Evolutionary conservation across 805 yeast genomes (phyloP), one percentile per base, ranked within the genome.

Genomic region (Kuraishia piskuri): DNA sequence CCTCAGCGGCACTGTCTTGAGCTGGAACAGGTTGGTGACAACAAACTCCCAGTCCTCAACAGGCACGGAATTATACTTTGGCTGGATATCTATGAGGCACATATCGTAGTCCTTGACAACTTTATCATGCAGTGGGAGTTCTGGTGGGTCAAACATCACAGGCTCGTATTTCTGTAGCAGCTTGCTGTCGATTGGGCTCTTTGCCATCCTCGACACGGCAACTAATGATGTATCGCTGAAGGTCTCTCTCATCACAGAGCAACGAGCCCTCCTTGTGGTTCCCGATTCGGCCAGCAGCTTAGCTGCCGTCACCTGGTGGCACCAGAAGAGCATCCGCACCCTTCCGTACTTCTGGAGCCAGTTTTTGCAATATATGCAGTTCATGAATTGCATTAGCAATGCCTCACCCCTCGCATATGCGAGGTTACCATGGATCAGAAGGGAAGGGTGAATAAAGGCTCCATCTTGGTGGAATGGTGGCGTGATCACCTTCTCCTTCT

Each of bases 241-340:
- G 2, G 87, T 65, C 52, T 86, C 89, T 9, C 85, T 70, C 51
- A 86, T 80, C 19, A 86, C 68, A 0, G 94, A 73, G 48, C 85
- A 75, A 55, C 90, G 78, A 51, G 83, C 75, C 56, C 96, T 74
- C 52, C 73, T 71, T 12, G 61, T 58, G 36, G 77, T 73, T 1
- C 79, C 79, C 0, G 81, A 73, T 0, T 75, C 75, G 0, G 92
- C 82, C 49, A 86, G 63, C 37, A 88, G 72, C 64, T 88, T 86
- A 55, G 70, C 67, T 3, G 87, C 86, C 3, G 88, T 81, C 0
- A 71, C 51, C 6, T 83, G 80, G 2, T 83, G 81, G 21, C 84
- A 72, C 82, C 91, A 80, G 17, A 86, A 67, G 22, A 91, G 68
- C 83, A 89, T 80, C 56, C 88, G 75, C 2, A 90, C 91, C 50